phyloP scores from a whole-genome alignment of 495 filamentous ascomycete genomes.

The Amorphotheca resinae region DNA sequence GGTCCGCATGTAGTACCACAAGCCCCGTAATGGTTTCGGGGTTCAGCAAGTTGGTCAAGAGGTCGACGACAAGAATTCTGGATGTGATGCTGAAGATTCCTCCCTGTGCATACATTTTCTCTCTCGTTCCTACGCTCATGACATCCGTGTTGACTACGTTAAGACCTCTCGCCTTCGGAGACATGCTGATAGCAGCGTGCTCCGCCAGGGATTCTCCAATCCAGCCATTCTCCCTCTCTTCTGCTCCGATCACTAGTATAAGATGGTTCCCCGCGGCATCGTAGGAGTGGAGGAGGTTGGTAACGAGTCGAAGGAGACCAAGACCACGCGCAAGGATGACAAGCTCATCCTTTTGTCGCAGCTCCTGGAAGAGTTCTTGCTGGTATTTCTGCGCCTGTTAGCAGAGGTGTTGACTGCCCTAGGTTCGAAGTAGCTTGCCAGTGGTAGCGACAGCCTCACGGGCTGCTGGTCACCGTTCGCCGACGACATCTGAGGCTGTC shows the following conservation, averaged over 20 bases:
- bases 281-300: slow-evolving; percentile 90
- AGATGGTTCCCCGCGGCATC: slow-evolving; percentile 92
- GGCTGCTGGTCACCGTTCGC: slow-evolving; percentile 47
- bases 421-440: slow-evolving; percentile 41
- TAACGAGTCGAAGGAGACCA: slow-evolving; percentile 78
- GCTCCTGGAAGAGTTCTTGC: slow-evolving; percentile 85
- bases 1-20: slow-evolving; percentile 80
- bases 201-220: slow-evolving; percentile 88
- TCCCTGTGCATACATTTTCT: slow-evolving; percentile 79
- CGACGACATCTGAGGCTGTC: slow-evolving; percentile 37
- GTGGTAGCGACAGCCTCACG: slow-evolving; percentile 85
- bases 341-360: slow-evolving; percentile 83
- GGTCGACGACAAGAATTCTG: slow-evolving; percentile 85
- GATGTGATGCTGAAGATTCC: slow-evolving; percentile 95
- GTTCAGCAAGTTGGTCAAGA: slow-evolving; percentile 72
- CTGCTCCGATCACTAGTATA: slow-evolving; percentile 78
- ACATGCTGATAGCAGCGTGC: slow-evolving; percentile 66
- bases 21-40: slow-evolving; percentile 80
- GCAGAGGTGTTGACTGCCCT: background rate
- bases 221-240: slow-evolving; percentile 89
- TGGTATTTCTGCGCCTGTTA: slow-evolving; percentile 50
- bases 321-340: slow-evolving; percentile 84
- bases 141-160: slow-evolving; percentile 89
- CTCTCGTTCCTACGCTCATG: slow-evolving; percentile 71
- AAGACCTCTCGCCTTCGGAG: slow-evolving; percentile 67